Conservation (phyloP, 805 yeast species). For the Starmera pachycereana region DNA sequence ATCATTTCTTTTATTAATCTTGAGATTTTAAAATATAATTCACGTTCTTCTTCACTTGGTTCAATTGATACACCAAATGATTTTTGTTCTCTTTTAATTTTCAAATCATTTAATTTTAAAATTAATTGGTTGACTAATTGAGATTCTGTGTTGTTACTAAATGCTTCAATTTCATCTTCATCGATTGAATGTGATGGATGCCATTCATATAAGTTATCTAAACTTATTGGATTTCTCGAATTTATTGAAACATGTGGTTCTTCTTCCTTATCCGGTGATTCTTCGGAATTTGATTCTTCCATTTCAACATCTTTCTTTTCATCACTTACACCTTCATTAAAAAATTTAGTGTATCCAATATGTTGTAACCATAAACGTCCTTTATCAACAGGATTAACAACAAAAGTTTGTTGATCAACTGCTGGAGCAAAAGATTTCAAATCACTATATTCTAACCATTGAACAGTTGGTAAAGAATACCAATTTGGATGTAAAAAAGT, state of each 20-base stretch:
- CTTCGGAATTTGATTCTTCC: slow-evolving; percentile 1
- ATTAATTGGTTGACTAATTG: slow-evolving; percentile 35
- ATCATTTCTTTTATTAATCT: slow-evolving; percentile 37
- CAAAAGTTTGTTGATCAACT: slow-evolving; percentile 47
- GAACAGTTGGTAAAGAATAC: slow-evolving; percentile 53
- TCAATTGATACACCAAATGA: slow-evolving; percentile 19
- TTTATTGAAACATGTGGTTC: not conserved
- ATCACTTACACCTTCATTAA: slow-evolving; percentile 6
- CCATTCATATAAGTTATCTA: slow-evolving; percentile 41
- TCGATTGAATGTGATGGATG: slow-evolving; percentile 35
- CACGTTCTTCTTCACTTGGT: slow-evolving; percentile 33
- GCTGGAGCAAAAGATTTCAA: slow-evolving; percentile 55
- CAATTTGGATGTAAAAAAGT: slow-evolving; percentile 52
- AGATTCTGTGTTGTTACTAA: slow-evolving; percentile 29
- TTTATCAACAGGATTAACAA: slow-evolving; percentile 39
- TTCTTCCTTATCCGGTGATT: slow-evolving; percentile 3
- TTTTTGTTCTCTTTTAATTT: slow-evolving; percentile 32
- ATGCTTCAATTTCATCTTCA: slow-evolving; percentile 42
- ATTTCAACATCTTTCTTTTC: slow-evolving; percentile 4
- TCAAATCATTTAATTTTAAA: slow-evolving; percentile 37
- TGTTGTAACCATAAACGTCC: slow-evolving; percentile 45
- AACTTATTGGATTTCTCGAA: slow-evolving; percentile 15
- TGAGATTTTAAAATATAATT: slow-evolving; percentile 31
- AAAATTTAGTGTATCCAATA: slow-evolving; percentile 34
- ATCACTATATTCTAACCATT: slow-evolving; percentile 49